Evolutionary conservation across 495 filamentous ascomycete species (phyloP).

Genomic region (Daldinia childiae): DNA sequence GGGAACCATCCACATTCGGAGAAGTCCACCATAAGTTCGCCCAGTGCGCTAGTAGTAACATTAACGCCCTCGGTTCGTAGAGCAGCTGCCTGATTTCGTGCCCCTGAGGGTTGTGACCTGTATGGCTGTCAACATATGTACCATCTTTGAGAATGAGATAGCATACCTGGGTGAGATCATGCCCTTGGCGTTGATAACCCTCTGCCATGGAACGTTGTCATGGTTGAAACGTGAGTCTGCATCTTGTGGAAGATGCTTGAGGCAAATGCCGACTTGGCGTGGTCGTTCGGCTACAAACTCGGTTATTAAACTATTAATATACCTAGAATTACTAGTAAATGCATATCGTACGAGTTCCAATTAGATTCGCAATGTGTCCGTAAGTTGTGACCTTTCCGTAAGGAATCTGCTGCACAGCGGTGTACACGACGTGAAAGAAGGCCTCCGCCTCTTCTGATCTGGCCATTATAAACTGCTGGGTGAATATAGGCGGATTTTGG

Average conservation of each 20-base stretch:
- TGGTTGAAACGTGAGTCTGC: conserved; percentile 66
- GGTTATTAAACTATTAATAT: conserved; percentile 1
- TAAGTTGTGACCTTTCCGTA: conserved; percentile 85
- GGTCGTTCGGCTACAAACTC: conserved; percentile 66
- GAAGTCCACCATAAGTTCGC: conserved; percentile 75
- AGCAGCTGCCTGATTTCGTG: conserved; percentile 72
- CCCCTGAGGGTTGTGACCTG: conserved; percentile 72
- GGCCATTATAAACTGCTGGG: conserved; percentile 59
- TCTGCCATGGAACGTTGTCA: conserved; percentile 90
- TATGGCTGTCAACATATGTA: conserved; percentile 8
- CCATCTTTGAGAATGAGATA: neutral
- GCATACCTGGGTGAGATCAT: conserved; percentile 80
- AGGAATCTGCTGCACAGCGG: conserved; percentile 85
- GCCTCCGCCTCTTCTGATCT: conserved; percentile 83
- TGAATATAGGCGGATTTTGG: too few species aligned
- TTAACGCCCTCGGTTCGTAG: conserved; percentile 75
- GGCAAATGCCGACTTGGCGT: conserved; percentile 85
- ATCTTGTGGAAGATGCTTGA: conserved; percentile 79
- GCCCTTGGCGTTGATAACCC: conserved; percentile 88
- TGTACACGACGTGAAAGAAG: conserved; percentile 86
- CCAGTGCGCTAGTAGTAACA: conserved; percentile 70
- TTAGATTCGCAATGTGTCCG: conserved; percentile 82
- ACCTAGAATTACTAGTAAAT: neutral
- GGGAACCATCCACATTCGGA: conserved; percentile 82
- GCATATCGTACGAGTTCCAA: conserved; percentile 77